Percentiles rank a stretch among this genome's conserved stretches.
These are phyloP conservation scores for Mycena sanguinolenta DNA, from an alignment of 768 basidiomycete species.

Conservation along the genomic window DNA sequence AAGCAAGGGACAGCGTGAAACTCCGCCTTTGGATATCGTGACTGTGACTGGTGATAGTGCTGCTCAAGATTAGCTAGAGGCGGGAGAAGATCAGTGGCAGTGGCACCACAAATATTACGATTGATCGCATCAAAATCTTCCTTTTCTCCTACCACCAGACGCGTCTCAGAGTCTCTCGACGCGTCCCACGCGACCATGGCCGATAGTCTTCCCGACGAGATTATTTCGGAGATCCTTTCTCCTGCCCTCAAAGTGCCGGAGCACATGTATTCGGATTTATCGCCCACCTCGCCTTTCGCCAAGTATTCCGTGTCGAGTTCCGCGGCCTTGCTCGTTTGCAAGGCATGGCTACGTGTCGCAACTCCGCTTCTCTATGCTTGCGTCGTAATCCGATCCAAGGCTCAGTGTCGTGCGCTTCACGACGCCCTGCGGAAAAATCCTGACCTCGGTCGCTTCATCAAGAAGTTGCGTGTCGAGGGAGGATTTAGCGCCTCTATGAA, in stretches of 20 bases:
- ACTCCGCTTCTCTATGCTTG: slow-evolving; percentile 3
- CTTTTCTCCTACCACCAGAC: background rate
- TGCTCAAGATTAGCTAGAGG: no score
- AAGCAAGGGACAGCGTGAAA: no score
- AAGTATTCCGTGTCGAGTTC: slow-evolving; percentile 17
- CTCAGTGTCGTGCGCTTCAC: slow-evolving; percentile 9
- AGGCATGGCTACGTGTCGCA: slow-evolving; percentile 19
- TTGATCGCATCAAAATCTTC: background rate
- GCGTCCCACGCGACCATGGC: background rate
- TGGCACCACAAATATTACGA: no score
- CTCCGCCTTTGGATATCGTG: no score
- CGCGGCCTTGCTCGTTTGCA: slow-evolving; percentile 9
- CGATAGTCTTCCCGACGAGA: slow-evolving; percentile 18
- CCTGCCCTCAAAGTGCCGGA: slow-evolving; percentile 17
- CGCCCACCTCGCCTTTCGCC: slow-evolving; percentile 11
- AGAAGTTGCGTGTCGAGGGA: slow-evolving; percentile 15
- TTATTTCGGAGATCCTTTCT: slow-evolving; percentile 14
- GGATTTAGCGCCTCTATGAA: background rate
- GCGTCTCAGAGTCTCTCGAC: background rate
- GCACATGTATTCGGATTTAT: background rate
- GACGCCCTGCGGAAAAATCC: background rate
- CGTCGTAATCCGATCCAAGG: slow-evolving; percentile 15
- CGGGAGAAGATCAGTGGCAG: no score
- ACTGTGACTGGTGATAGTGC: no score
- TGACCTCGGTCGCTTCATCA: slow-evolving; percentile 15